Percentiles rank a stretch among this genome's conserved stretches.
These are phyloP conservation scores for Cinnamomum micranthum DNA, from an alignment of 164 flowering plant genomes.

Conservation along the genomic window DNA sequence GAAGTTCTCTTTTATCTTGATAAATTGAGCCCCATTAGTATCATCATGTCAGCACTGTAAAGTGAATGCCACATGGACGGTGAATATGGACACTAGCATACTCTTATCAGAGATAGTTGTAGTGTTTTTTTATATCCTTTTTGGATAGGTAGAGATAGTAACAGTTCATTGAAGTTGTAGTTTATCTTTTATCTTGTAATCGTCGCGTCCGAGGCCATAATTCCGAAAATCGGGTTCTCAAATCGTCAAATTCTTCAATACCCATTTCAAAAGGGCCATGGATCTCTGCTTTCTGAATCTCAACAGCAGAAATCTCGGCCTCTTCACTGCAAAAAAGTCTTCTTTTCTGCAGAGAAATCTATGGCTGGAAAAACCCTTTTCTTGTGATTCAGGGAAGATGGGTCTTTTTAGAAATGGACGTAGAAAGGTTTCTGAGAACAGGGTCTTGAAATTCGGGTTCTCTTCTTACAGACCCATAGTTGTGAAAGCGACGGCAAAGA, in stretches of 20 bases:
- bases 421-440: slow-evolving; percentile 8
- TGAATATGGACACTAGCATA: no score
- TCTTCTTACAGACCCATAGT: slow-evolving; percentile 11
- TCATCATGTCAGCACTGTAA: no score
- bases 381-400: slow-evolving; percentile 10
- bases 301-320: neutral
- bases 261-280: slow-evolving; percentile 12
- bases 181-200: no score
- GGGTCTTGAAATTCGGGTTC: slow-evolving; percentile 12
- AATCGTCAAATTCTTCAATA: slow-evolving; percentile 1
- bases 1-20: no score
- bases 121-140: no score
- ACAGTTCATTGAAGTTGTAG: no score
- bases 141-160: no score
- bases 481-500: slow-evolving; percentile 25
- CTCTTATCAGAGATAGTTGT: no score
- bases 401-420: slow-evolving; percentile 10
- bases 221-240: neutral
- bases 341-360: slow-evolving; percentile 10
- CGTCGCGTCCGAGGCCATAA: neutral
- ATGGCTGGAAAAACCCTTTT: slow-evolving; percentile 10
- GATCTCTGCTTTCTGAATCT: slow-evolving; percentile 18
- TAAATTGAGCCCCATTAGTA: no score
- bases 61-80: no score
- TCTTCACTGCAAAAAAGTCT: slow-evolving; percentile 15